phyloP scores from a whole-genome alignment of 192 early-diverging fungal species.

The Funneliformis geosporum region DNA sequence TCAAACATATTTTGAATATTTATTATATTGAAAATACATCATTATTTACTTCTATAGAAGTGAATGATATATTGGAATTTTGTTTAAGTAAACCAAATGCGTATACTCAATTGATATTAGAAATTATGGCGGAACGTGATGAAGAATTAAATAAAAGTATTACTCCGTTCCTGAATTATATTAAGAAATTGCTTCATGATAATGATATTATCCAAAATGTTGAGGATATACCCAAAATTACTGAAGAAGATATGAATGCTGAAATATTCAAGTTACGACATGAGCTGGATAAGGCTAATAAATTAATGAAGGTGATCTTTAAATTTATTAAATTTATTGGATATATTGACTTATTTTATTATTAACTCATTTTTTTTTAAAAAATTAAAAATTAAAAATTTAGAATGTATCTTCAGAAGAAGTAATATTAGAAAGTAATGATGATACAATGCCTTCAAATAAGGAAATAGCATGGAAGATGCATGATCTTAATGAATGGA shows the following conservation, averaged over 20 bases:
- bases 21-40: constrained; percentile 28
- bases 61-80: constrained; percentile 59
- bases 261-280: background rate
- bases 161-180: constrained; percentile 41
- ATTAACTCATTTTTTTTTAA: too few relatives aligned
- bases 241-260: background rate
- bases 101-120: constrained; percentile 45
- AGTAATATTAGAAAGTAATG: background rate
- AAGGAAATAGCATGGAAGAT: constrained; percentile 34
- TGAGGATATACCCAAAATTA: constrained; percentile 1
- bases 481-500: constrained; percentile 36
- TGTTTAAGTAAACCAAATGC: constrained; percentile 61
- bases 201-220: background rate
- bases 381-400: too few relatives aligned
- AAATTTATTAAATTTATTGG: background rate
- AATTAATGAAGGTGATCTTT: background rate
- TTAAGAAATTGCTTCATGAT: constrained; percentile 31
- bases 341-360: too few relatives aligned
- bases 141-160: constrained; percentile 22
- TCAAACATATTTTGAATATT: constrained; percentile 50
- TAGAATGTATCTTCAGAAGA: background rate
- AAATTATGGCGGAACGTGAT: constrained; percentile 30
- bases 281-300: background rate
- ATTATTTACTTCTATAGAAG: constrained; percentile 31
- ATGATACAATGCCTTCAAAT: background rate